Base-by-base conservation (phyloP, 371 early-diverging fungal species). In the Mucor plumbeus region DNA sequence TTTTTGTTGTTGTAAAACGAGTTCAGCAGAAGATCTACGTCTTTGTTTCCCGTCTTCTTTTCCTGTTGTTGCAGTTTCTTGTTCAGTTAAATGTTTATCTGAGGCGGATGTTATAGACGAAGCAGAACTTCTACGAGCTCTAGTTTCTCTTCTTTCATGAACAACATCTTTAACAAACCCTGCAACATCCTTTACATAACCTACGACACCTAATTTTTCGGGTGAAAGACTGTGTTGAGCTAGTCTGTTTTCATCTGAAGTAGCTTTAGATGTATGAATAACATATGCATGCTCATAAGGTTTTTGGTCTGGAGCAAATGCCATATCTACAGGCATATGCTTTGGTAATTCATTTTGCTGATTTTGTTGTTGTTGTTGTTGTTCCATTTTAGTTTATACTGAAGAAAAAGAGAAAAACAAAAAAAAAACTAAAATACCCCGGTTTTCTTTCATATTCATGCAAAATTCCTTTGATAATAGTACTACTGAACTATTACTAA, bases 161-260 rank as follows among this genome's bases (percentile, higher is more conserved):
- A 77, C 73, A 7, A 62, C 77, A 40, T 83, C 83, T 39, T 77
- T 79, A 36, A 80, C 76, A 71, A 82, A 81, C 0, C 82, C 80
- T 48, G 80, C 82, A 0, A 81, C 84, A 68, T 82, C 82, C 63
- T 73, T 80, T 19, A 84, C 78, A 67, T 82, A 82, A 8, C 82
- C 82, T 14, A 73, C 79, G 0, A 82, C 71, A 19, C 84, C 84
- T 4, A 82, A 61, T 34, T 84, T 77, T 47, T 79, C 82, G 3
- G 82, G 82, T 4, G 81, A 78, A 19, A 82, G 69, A 36, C 77
- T 78, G 43, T 82, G 84, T 41, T 73, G 74, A 31, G 77, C 60
- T 19, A 75, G 26, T 40, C 62, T 69, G 39, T 43, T 56, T n/a
- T 60, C 38, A 4, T 63, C 47, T 41, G 73, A 60, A 10, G 61